Percentiles rank a stretch among this genome's conserved stretches.
Evolutionary conservation across 345 rosid genomes (phyloP).

Genomic region (Citrus glauca): DNA sequence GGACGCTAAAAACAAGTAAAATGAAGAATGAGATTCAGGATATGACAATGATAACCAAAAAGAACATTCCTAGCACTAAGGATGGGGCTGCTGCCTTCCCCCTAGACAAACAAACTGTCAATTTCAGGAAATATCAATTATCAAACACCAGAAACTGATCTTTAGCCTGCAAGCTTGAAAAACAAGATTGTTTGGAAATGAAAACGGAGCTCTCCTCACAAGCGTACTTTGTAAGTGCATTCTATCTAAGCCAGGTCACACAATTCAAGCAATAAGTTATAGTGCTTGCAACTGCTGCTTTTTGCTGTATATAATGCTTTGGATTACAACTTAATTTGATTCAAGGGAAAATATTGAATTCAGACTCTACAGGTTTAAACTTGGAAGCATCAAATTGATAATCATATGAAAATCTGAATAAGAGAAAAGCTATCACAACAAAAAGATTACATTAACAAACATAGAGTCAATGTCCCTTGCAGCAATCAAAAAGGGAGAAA

Average conservation of each 20-base stretch:
- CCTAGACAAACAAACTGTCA: not conserved
- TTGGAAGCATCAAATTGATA: not conserved
- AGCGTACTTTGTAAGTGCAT: not conserved
- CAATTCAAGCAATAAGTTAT: not conserved
- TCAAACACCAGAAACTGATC: not conserved
- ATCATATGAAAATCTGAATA: not conserved
- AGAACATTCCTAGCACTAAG: not conserved
- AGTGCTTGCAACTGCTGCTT: not conserved
- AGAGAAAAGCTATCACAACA: not conserved
- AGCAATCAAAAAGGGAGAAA: not conserved
- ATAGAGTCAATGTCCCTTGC: not conserved
- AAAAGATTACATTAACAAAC: not conserved
- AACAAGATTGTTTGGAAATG: not conserved
- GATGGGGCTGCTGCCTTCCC: not conserved
- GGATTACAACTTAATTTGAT: not conserved
- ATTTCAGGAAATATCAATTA: not conserved
- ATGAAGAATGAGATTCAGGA: not conserved
- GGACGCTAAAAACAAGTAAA: not conserved
- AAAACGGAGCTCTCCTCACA: too few relatives aligned
- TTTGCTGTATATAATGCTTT: not conserved
- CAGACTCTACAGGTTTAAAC: not conserved
- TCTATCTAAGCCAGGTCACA: too few relatives aligned
- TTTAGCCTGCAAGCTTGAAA: not conserved
- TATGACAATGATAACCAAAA: not conserved
- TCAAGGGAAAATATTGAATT: too few relatives aligned